These are phyloP conservation scores for Nothophoma quercina DNA, from an alignment of 2,329 filamentous ascomycete genomes.

Conservation along the genomic window DNA sequence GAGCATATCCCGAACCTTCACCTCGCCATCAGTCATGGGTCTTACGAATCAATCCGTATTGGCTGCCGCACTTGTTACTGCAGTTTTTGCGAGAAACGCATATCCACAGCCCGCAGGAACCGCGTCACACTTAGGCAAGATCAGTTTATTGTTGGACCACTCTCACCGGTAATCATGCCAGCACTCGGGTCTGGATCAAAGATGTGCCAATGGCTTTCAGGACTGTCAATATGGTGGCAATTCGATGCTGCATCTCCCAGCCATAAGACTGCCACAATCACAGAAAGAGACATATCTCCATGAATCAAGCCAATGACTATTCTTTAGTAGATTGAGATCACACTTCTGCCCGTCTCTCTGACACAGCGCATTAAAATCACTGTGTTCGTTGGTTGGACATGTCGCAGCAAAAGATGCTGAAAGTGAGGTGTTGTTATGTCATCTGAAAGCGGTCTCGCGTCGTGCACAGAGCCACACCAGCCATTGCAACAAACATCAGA, in stretches of 20 bases:
- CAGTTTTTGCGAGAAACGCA: slow-evolving; percentile 40
- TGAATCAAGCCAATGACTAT: slow-evolving; percentile 42
- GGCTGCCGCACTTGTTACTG: slow-evolving; percentile 36
- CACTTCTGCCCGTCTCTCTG: slow-evolving; percentile 15
- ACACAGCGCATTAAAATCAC: slow-evolving; percentile 7
- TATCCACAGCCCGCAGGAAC: slow-evolving; percentile 38
- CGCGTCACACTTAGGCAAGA: slow-evolving; percentile 45
- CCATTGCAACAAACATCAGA: slow-evolving; percentile 45
- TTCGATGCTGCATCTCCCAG: slow-evolving; percentile 31
- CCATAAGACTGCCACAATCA: slow-evolving; percentile 35
- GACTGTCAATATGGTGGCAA: slow-evolving; percentile 44
- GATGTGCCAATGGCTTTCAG: slow-evolving; percentile 23
- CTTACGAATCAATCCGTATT: slow-evolving; percentile 42
- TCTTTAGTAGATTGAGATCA: slow-evolving; percentile 35
- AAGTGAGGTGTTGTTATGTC: slow-evolving; percentile 40
- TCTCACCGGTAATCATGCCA: slow-evolving; percentile 46
- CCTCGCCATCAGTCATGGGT: slow-evolving; percentile 50
- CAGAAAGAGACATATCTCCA: slow-evolving; percentile 35
- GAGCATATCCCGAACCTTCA: slow-evolving; percentile 48
- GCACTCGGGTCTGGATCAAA: slow-evolving; percentile 33
- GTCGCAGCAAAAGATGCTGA: slow-evolving; percentile 9
- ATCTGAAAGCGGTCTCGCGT: slow-evolving; percentile 39
- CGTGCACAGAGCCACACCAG: slow-evolving; percentile 42
- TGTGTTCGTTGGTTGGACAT: slow-evolving; percentile 5
- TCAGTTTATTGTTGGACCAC: slow-evolving; percentile 39